Percentiles rank a stretch among this genome's conserved stretches.
phyloP scores from a whole-genome alignment of 2,329 filamentous ascomycete genomes.

The Achaetomium macrosporum region DNA sequence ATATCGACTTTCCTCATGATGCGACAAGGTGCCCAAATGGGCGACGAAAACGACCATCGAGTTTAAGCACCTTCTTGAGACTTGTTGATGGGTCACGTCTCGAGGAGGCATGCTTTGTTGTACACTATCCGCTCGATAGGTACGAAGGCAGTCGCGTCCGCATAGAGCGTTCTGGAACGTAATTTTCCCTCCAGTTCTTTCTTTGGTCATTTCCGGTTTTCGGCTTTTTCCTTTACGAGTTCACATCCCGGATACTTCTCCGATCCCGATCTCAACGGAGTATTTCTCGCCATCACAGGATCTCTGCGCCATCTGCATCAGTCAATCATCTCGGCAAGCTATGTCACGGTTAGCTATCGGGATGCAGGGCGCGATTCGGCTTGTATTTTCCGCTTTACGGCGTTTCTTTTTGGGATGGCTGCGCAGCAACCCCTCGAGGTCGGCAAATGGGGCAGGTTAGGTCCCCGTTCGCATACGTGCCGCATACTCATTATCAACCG shows the following conservation, averaged over 20 bases:
- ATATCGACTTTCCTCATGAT: slow-evolving; percentile 20
- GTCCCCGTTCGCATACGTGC: neutral
- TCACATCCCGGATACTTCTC: slow-evolving; percentile 4
- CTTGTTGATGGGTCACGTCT: slow-evolving; percentile 13
- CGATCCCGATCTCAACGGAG: neutral
- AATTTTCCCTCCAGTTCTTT: neutral
- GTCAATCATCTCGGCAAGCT: slow-evolving; percentile 1
- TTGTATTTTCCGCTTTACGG: slow-evolving; percentile 2
- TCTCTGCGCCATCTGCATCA: slow-evolving; percentile 1
- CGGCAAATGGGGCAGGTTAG: neutral
- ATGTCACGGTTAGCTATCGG: neutral
- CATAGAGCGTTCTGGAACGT: slow-evolving; percentile 19
- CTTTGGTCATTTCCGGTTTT: slow-evolving; percentile 2
- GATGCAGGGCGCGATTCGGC: neutral
- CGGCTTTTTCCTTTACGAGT: neutral
- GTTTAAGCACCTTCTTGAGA: slow-evolving; percentile 17
- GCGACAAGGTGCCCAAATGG: slow-evolving; percentile 15
- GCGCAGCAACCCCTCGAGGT: neutral
- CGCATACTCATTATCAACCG: neutral
- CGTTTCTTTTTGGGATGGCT: neutral
- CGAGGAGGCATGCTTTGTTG: slow-evolving; percentile 24
- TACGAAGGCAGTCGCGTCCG: slow-evolving; percentile 15
- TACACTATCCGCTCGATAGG: slow-evolving; percentile 27
- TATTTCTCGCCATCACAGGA: neutral
- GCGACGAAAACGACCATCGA: slow-evolving; percentile 20